These are phyloP conservation scores for Crithidia brevicula DNA, from an alignment of 208 protist species.

Conservation along the genomic window DNA sequence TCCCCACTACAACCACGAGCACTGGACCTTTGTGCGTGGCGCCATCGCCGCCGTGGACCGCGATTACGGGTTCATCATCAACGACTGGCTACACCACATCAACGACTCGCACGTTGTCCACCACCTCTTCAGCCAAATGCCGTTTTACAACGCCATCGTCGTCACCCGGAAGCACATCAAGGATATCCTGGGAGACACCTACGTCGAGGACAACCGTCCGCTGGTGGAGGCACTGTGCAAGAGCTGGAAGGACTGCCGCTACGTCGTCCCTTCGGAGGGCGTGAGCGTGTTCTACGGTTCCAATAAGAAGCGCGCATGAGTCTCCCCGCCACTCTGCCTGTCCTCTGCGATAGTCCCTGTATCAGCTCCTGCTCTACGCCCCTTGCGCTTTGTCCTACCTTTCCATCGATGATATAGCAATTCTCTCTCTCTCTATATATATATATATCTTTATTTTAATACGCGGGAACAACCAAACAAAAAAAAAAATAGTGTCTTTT, in stretches of 20 bases:
- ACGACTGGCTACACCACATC: constrained; percentile 94
- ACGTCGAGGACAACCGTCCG: constrained; percentile 64
- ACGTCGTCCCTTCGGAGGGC: constrained; percentile 79
- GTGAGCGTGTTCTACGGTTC: constrained; percentile 72
- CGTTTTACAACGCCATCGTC: constrained; percentile 92
- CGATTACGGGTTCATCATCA: constrained; percentile 84
- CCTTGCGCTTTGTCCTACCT: too few relatives aligned
- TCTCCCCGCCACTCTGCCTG: neutral
- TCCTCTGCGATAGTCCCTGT: neutral
- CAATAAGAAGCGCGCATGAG: constrained; percentile 36
- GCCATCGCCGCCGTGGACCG: constrained; percentile 93
- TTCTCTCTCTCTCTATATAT: too few relatives aligned
- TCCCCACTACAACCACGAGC: constrained; percentile 89
- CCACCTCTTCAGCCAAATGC: constrained; percentile 95
- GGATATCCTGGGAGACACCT: constrained; percentile 70
- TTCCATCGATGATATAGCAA: too few relatives aligned
- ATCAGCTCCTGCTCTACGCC: too few relatives aligned
- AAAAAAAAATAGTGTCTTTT: constrained; percentile 7
- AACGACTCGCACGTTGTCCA: constrained; percentile 94
- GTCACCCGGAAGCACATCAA: constrained; percentile 83
- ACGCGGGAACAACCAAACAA: too few relatives aligned
- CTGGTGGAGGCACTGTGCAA: constrained; percentile 50
- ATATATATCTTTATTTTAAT: too few relatives aligned
- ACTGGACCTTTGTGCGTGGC: constrained; percentile 95
- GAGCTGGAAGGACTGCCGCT: constrained; percentile 70